Base-by-base conservation (phyloP, 768 basidiomycete genomes). In the Termitomyces eurrhizus region DNA sequence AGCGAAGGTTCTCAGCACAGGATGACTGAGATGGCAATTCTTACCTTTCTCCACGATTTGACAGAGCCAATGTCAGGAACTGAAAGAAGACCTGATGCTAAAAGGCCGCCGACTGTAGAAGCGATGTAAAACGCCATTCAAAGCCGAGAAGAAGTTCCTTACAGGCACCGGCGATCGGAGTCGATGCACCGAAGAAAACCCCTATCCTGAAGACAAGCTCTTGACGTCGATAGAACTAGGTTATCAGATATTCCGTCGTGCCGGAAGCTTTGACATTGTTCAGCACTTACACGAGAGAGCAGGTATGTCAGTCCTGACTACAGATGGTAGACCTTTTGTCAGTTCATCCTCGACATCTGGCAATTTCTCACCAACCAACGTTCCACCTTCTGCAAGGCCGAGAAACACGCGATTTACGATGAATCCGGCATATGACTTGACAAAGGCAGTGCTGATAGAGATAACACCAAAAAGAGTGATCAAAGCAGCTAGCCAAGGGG, bases 81-180 rank as follows among this genome's bases (percentile, higher is more conserved):
- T 1, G 67, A 67, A n/a, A 76, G 66, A 32, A 77, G 68, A 35
- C 76, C 75, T 13, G 76, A 77, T 2, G 76, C 75, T 29, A 77
- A 64, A 9, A 77, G 65, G n/a, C 76, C 76, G 18, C 76, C 75
- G 57, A 76, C 74, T 75, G 32, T 39, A 35, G 35, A 58, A 57
- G 18, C 32, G 42, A 9, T 51, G 45, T 56, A 24, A 57, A 48
- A 36, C 29, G 32, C 13, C 1, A 2, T n/a, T 24, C 26, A 35
- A 26, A 9, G n/a, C 16, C 6, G 12, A 11, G 51, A 58, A 14
- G 16, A 46, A 58, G 16, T 26, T 62, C 72, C 72, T 53, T 58
- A 74, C 75, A 76, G 37, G 72, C 73, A 37, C 75, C 75, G 32
- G 75, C 75, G 37, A 76, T 67, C 32, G 70, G 64, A 1, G 75